These are phyloP conservation scores for Lactifluus hygrophoroides DNA, from an alignment of 768 basidiomycete genomes.

Conservation along the genomic window DNA sequence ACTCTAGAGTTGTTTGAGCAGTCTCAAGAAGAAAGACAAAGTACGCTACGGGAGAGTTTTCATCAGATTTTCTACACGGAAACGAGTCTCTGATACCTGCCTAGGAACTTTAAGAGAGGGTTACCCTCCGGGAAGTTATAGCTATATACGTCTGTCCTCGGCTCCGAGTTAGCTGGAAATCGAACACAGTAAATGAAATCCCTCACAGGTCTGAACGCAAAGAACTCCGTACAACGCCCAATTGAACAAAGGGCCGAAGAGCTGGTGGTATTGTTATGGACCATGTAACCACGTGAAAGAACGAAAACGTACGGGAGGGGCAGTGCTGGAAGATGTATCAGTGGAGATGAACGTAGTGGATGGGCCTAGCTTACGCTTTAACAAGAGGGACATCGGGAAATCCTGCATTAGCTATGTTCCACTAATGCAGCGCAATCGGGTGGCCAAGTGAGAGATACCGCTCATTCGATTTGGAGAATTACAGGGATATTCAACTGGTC, in stretches of 20 bases:
- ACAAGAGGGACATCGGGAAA: too few species aligned
- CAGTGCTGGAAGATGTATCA: neutral
- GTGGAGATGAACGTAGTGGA: too few species aligned
- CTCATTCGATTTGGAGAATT: too few species aligned
- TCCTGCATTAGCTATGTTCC: too few species aligned
- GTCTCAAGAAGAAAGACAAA: too few species aligned
- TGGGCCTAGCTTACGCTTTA: too few species aligned
- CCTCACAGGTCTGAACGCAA: constrained; percentile 25
- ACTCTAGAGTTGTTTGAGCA: too few species aligned
- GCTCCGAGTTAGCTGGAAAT: neutral
- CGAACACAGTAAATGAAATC: neutral
- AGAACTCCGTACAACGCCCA: constrained; percentile 25
- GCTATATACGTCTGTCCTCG: neutral
- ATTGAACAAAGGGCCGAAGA: constrained; percentile 19
- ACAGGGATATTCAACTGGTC: too few species aligned
- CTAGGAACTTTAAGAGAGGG: too few species aligned
- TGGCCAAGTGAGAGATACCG: too few species aligned
- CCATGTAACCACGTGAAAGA: neutral
- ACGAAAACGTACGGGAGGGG: neutral
- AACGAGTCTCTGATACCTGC: too few species aligned
- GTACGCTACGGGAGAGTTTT: neutral
- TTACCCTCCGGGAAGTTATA: neutral
- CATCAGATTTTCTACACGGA: constrained; percentile 18
- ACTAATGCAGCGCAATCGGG: too few species aligned
- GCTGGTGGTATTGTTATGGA: neutral